Evolutionary conservation across 2,329 filamentous ascomycete species (phyloP).

Genomic region (Aspergillus sp.): DNA sequence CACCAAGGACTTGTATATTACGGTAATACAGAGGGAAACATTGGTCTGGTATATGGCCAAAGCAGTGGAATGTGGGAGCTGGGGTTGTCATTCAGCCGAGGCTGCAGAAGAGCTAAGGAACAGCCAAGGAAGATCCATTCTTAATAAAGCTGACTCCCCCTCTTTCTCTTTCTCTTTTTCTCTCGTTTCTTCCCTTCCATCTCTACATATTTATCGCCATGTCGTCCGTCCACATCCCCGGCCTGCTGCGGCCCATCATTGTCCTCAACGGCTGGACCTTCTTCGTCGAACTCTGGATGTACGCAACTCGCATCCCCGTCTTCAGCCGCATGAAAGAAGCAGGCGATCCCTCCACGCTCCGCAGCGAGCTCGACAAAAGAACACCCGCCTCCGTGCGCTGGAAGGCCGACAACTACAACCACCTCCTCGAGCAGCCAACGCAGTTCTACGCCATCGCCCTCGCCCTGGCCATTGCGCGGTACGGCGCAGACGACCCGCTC

Average conservation of each 20-base stretch:
- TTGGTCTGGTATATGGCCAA: too few relatives aligned
- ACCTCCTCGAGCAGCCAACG: constrained; percentile 47
- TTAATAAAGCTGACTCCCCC: neutral
- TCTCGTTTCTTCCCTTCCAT: neutral
- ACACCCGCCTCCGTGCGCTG: constrained; percentile 31
- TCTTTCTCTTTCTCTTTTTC: neutral
- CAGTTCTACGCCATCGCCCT: constrained; percentile 46
- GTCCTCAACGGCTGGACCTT: constrained; percentile 44
- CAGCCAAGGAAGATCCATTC: neutral
- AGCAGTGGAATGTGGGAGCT: too few relatives aligned
- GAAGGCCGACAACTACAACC: constrained; percentile 47
- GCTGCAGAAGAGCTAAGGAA: too few relatives aligned
- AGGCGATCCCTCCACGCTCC: constrained; percentile 16
- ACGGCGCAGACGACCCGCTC: constrained; percentile 13
- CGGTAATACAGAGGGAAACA: too few relatives aligned
- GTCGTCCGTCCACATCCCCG: constrained; percentile 12
- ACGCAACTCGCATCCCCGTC: constrained; percentile 39
- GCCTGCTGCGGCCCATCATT: constrained; percentile 30
- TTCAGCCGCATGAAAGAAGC: constrained; percentile 25
- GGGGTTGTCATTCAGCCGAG: too few relatives aligned
- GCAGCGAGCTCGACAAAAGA: constrained; percentile 25
- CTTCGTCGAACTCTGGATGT: constrained; percentile 45
- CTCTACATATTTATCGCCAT: neutral
- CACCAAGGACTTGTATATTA: too few relatives aligned
- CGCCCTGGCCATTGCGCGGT: constrained; percentile 30